Percentiles rank a stretch among this genome's conserved stretches.
Conservation (phyloP, 2,329 filamentous ascomycete species). For the Arthrobotrys entomopaga region DNA sequence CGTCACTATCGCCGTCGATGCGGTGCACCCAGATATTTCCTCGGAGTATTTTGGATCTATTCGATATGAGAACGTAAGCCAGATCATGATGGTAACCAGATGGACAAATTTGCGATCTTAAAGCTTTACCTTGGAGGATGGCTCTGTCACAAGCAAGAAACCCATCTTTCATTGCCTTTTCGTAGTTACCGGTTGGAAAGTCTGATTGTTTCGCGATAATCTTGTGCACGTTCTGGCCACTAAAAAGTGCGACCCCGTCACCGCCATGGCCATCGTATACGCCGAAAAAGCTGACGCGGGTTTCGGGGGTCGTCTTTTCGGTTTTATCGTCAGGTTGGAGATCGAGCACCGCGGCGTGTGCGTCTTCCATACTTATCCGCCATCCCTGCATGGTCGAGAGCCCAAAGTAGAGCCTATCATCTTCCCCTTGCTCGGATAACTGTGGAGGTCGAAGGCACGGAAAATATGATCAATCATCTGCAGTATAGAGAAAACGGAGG, state of each 20-base stretch:
- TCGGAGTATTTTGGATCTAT: constrained; percentile 96
- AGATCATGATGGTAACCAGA: not conserved
- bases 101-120: not conserved
- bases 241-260: constrained; percentile 93
- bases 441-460: constrained; percentile 62
- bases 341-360: constrained; percentile 89
- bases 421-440: constrained; percentile 88
- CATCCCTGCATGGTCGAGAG: constrained; percentile 99
- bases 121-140: constrained; percentile 84
- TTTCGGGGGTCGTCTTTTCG: constrained; percentile 72
- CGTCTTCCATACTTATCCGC: constrained; percentile 99
- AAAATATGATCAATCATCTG: not conserved
- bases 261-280: constrained; percentile 98
- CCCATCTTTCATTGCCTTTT: constrained; percentile 95
- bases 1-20: constrained; percentile 87
- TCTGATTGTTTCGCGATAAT: constrained; percentile 95
- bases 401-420: constrained; percentile 92
- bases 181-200: constrained; percentile 89
- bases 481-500: not conserved
- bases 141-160: constrained; percentile 96
- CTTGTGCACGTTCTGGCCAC: constrained; percentile 90
- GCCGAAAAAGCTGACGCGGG: constrained; percentile 91
- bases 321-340: constrained; percentile 72
- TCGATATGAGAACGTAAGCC: constrained; percentile 7
- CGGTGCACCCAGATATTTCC: constrained; percentile 97